phyloP scores from a whole-genome alignment of 2,329 filamentous ascomycete species.

The Cadophora sp. region DNA sequence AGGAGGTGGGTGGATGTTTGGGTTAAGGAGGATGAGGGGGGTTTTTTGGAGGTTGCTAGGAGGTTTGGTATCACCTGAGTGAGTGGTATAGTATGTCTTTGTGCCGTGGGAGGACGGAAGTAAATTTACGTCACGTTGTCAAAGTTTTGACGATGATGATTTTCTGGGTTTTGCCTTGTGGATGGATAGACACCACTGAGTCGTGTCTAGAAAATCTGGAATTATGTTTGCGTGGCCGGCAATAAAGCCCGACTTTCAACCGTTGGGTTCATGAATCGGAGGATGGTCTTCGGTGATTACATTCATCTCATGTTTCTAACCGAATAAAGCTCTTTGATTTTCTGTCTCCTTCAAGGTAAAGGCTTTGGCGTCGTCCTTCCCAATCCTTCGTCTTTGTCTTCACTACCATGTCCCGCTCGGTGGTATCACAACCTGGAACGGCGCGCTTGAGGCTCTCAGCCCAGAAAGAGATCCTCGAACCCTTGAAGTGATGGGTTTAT shows the following conservation, averaged over 20 bases:
- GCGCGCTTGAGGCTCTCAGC: background rate
- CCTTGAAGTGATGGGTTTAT: slow-evolving; percentile 10
- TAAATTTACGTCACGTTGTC: background rate
- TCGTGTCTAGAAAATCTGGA: background rate
- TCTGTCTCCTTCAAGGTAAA: background rate
- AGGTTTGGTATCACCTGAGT: slow-evolving; percentile 50
- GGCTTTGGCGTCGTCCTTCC: background rate
- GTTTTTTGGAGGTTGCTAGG: slow-evolving; percentile 58
- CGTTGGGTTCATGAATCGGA: background rate
- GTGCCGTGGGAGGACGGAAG: background rate
- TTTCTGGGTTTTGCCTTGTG: background rate
- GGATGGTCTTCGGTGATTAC: background rate
- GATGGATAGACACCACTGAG: background rate
- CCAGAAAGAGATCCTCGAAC: background rate
- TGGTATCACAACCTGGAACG: background rate
- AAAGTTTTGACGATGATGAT: background rate
- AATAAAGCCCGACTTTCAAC: background rate
- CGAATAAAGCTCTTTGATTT: background rate
- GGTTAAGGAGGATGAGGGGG: slow-evolving; percentile 58
- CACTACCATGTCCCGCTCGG: background rate
- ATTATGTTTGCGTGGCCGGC: background rate
- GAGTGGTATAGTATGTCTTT: background rate
- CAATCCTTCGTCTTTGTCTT: background rate
- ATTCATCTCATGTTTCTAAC: background rate
- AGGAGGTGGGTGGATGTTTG: slow-evolving; percentile 71